Base-by-base conservation (phyloP, 1,284 basidiomycete genomes). In the Neonothopanus nambi region DNA sequence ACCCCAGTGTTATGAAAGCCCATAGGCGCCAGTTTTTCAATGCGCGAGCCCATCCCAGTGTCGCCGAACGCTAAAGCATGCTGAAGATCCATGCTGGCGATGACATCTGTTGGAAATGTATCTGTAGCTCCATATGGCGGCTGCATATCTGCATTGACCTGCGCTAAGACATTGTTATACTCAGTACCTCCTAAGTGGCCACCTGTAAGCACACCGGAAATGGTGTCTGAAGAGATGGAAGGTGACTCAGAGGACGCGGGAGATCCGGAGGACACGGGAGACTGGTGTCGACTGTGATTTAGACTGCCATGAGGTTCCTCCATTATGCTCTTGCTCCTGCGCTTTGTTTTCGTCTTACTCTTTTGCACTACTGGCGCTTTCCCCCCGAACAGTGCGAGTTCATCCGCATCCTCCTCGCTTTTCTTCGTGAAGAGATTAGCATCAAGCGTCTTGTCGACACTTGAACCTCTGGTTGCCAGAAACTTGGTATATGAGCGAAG, bases 351-450 rank as follows among this genome's bases (percentile, higher is more conserved):
- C n/a, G 20, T 21, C 39, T 41, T 51, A 33, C 30, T 13, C 30
- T 33, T 33, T 30, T 30, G 56, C 30, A 77, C 47, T 2, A 77
- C 63, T 26, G 69, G 66, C 47, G 68, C 73, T 57, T 77, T 75
- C 1, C 75, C 80, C 17, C 80, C 80, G 48, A 83, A 83, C 26
- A 82, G 79, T 7, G 79, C 79, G 11, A 82, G 70, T 58, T 79
- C 78, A 57, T 80, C 74, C 51, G 76, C 69, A 40, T 70, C 30
- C 13, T 33, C 64, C 46, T 75, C 73, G 52, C 17, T n/a, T 7
- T 28, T 39, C 18, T 30, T 40, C 17, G 38, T 18, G 36, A 40
- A 47, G 50, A 55, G 21, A 50, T 40, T 42, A 42, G 24, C 51
- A 48, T 51, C 50, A 50, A 45, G 20, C 3, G 60, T 41, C 17